Conservation (phyloP, 1,284 basidiomycete genomes). For the Leucoagaricus sp. region DNA sequence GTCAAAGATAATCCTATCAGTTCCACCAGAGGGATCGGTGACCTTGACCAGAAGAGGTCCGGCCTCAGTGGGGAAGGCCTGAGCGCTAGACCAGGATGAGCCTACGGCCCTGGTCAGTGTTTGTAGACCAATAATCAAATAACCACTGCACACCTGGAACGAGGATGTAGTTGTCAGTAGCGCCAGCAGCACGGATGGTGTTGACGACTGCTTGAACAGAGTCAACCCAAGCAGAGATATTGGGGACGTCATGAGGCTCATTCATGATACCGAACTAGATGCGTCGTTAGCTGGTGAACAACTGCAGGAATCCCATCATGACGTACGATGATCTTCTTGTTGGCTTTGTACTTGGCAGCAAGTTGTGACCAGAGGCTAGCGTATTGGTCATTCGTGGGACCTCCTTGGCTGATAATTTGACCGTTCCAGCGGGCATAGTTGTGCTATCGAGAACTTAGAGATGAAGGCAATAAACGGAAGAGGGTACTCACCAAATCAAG, state of each 20-base stretch:
- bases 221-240: constrained; percentile 43
- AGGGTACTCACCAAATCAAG: constrained; percentile 41
- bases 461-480: background rate
- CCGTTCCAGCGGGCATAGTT: constrained; percentile 57
- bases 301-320: background rate
- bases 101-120: constrained; percentile 15
- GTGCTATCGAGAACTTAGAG: constrained; percentile 29
- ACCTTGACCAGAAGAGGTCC: constrained; percentile 51
- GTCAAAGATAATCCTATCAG: constrained; percentile 56
- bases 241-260: constrained; percentile 50
- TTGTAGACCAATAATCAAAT: background rate
- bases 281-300: background rate
- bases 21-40: constrained; percentile 54
- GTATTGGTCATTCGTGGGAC: constrained; percentile 53
- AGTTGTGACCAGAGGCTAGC: constrained; percentile 55
- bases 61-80: constrained; percentile 51
- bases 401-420: constrained; percentile 52
- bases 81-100: constrained; percentile 39
- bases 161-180: constrained; percentile 43
- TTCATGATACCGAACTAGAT: constrained; percentile 49
- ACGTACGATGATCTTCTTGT: constrained; percentile 47
- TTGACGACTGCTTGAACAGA: constrained; percentile 50
- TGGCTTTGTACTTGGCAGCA: constrained; percentile 49
- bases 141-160: constrained; percentile 34
- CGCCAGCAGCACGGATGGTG: constrained; percentile 49